These are phyloP conservation scores for Alternaria sp. DNA, from an alignment of 2,329 filamentous ascomycete genomes.

Conservation along the genomic window DNA sequence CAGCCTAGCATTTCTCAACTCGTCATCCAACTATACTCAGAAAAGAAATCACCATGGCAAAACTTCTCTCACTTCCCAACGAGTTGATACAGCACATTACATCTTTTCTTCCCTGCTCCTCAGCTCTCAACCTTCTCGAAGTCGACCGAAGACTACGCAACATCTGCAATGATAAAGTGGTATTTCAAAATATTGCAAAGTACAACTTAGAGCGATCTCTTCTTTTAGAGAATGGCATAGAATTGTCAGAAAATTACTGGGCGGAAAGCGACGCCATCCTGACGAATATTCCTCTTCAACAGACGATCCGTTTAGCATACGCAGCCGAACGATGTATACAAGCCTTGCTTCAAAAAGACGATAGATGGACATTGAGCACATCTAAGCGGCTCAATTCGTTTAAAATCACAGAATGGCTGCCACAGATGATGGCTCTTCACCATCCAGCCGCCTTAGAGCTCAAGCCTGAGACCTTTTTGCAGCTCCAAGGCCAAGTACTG, in stretches of 20 bases:
- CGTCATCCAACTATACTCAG: not conserved
- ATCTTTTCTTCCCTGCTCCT: constrained; percentile 26
- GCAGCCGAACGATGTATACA: constrained; percentile 23
- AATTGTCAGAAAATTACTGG: constrained; percentile 8
- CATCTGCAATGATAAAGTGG: constrained; percentile 26
- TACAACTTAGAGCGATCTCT: not conserved
- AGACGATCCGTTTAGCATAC: constrained; percentile 24
- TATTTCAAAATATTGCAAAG: constrained; percentile 27
- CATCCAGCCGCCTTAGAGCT: constrained; percentile 21
- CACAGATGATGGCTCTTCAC: constrained; percentile 29
- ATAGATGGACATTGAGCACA: constrained; percentile 5
- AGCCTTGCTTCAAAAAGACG: not conserved
- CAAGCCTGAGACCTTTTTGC: constrained; percentile 21
- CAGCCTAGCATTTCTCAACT: not conserved
- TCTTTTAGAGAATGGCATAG: not conserved
- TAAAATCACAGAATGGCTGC: constrained; percentile 30
- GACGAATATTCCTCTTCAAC: constrained; percentile 5
- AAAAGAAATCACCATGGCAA: not conserved
- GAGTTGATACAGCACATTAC: constrained; percentile 35
- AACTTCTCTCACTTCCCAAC: constrained; percentile 19
- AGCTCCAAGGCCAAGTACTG: constrained; percentile 19
- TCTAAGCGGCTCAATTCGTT: not conserved
- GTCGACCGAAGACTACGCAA: constrained; percentile 22
- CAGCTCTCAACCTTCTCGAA: constrained; percentile 19
- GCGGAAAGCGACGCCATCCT: constrained; percentile 16